Base-by-base conservation (phyloP, 208 protist genomes). In the Porcisia deanei region DNA sequence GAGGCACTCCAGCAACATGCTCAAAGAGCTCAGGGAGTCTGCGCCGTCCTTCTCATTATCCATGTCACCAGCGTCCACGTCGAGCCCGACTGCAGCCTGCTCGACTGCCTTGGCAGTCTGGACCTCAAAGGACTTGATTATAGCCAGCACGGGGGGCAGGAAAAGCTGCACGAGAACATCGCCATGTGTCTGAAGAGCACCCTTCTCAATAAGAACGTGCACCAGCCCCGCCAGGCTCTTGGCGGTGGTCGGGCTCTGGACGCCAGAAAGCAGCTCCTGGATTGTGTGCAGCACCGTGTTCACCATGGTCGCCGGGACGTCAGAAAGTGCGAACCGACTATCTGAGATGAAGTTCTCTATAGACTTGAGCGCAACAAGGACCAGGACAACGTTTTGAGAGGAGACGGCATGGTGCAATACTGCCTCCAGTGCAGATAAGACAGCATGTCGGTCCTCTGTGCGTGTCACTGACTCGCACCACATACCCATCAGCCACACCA, bases 401-500 rank as follows among this genome's bases (percentile, higher is more conserved):
- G 72, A 72, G 22, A 57, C 37, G 41, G 84, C 74, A 30, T 78
- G 60, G 39, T 80, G 72, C 34, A 95, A 66, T 53, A 96, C 74
- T 55, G 71, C 75, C 52, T 85, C 81, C n/a, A 96, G 74, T 0
- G 87, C 85, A 0, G 68, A 61, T 60, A 95, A 87, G 0, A 97
- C 86, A 37, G 77, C 49, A 34, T 58, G 71, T 5, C 93, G 91
- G 25, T 86, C 39, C 18, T 20, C 47, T 3, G 68, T 37, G 52
- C 87, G 54, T 0, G 70, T 75, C 0, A 93, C 88, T 1, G 89
- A 91, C 66, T 91, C 93, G 55, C 93, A 97, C 91, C 93, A 97
- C 93, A 95, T 95, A 0, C 93, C 93, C 20, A 94, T 77, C 39
- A 97, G 76, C 91, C 93, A 97, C 59, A 95, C 86, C 1, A 94